These are phyloP conservation scores for Russula abietina DNA, from an alignment of 768 basidiomycete species.

Conservation along the genomic window DNA sequence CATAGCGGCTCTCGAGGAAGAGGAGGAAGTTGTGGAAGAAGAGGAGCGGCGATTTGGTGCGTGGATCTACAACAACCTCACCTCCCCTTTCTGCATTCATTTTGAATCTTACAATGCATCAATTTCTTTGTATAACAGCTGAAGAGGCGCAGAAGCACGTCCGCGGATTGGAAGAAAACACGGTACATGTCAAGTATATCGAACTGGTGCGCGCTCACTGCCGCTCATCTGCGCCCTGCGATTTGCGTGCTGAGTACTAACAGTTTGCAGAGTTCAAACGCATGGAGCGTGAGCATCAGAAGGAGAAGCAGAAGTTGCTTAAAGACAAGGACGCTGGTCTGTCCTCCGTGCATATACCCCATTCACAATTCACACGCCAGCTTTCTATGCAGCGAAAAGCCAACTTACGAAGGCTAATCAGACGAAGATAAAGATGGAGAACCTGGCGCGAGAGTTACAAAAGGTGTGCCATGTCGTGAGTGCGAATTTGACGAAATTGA, in stretches of 20 bases:
- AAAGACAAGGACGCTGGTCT: conserved; percentile 88
- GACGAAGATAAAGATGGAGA: conserved; percentile 86
- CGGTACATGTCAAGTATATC: conserved; percentile 80
- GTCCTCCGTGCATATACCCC: conserved; percentile 26
- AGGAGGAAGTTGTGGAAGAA: conserved; percentile 80
- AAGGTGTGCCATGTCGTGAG: conserved; percentile 46
- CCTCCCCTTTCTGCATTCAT: conserved; percentile 3
- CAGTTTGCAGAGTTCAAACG: conserved; percentile 88
- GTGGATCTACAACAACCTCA: conserved; percentile 28
- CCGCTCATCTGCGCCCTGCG: neutral
- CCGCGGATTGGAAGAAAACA: conserved; percentile 75
- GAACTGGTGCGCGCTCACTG: conserved; percentile 58
- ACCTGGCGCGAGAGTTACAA: conserved; percentile 80
- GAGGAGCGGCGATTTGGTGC: conserved; percentile 74
- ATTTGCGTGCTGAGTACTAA: conserved; percentile 8
- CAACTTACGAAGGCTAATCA: conserved; percentile 85
- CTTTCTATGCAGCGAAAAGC: conserved; percentile 52
- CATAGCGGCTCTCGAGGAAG: conserved; percentile 86
- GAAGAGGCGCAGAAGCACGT: conserved; percentile 86
- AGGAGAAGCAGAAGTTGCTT: conserved; percentile 84
- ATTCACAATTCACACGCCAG: conserved; percentile 9
- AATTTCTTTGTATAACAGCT: conserved; percentile 39
- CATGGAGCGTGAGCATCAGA: conserved; percentile 81
- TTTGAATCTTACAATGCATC: conserved; percentile 14
- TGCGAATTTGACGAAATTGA: neutral